These are phyloP conservation scores for Myrmaecium sp. DNA, from an alignment of 2,329 filamentous ascomycete genomes.

Conservation along the genomic window DNA sequence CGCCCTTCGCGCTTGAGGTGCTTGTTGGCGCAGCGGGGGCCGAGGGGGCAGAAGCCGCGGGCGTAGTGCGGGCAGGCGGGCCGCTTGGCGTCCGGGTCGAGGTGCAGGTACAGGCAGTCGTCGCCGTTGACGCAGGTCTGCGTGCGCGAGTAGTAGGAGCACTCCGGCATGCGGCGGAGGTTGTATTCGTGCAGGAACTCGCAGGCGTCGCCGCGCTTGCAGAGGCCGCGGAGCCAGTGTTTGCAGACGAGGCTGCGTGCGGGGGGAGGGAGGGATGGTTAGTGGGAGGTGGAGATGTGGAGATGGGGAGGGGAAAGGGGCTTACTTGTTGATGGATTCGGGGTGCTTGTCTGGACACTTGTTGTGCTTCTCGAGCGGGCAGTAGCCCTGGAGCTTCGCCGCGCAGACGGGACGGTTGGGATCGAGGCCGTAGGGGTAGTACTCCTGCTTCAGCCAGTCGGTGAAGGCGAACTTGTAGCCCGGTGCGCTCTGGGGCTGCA, in stretches of 20 bases:
- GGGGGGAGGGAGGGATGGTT: slow-evolving; percentile 8
- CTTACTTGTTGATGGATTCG: slow-evolving; percentile 44
- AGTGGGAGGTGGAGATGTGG: slow-evolving; percentile 12
- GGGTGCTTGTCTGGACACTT: slow-evolving; percentile 73
- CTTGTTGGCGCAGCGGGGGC: slow-evolving; percentile 71
- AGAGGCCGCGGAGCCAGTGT: slow-evolving; percentile 92
- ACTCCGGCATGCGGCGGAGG: slow-evolving; percentile 93
- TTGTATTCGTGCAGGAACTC: slow-evolving; percentile 99
- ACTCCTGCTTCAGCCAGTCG: slow-evolving; percentile 67
- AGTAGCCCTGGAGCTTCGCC: slow-evolving; percentile 71
- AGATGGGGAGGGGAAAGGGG: slow-evolving; percentile 19
- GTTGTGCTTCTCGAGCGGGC: slow-evolving; percentile 68
- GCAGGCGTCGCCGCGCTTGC: slow-evolving; percentile 93
- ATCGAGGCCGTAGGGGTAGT: slow-evolving; percentile 73
- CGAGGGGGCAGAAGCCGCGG: slow-evolving; percentile 82
- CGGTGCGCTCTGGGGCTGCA: slow-evolving; percentile 12
- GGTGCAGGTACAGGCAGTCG: slow-evolving; percentile 86
- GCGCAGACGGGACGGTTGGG: slow-evolving; percentile 58
- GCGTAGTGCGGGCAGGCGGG: slow-evolving; percentile 63
- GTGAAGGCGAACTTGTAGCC: slow-evolving; percentile 65
- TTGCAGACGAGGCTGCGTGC: slow-evolving; percentile 68
- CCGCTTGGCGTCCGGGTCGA: slow-evolving; percentile 60
- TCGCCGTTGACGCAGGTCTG: slow-evolving; percentile 94
- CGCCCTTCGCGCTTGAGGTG: too few species aligned
- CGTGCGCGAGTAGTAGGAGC: slow-evolving; percentile 86